Base-by-base conservation (phyloP, 108 stramenopile species). In the Conticribra guillardii region DNA sequence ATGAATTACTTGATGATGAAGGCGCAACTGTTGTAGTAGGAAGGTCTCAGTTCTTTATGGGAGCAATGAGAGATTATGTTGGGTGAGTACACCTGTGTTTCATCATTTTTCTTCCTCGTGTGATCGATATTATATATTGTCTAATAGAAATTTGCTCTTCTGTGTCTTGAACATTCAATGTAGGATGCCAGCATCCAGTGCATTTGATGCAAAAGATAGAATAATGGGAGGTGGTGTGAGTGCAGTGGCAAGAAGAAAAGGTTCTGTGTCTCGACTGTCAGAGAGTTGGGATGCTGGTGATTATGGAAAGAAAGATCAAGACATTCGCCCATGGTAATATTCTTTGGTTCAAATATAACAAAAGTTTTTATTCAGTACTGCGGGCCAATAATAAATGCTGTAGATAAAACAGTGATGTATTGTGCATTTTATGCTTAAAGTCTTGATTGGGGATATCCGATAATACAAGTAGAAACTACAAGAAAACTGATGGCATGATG, bases 11-110 rank as follows among this genome's bases (percentile, higher is more conserved):
- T 18, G 62, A 62, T 5, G 89, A 90, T 66, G 91, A 93, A 51
- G 91, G 91, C 17, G 85, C 84, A 34, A 82, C 84, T 33, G 82
- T 88, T 32, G 79, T 89, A 0, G 76, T 93, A 57, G 91, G 91
- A 16, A 59, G 91, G 37, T 88, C 87, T 1, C 87, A 90, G 44
- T 93, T 93, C 52, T 93, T 84, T 64, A 78, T 89, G 49, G 91
- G 91, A 2, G 89, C 88, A 23, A 86, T 80, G 77, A 77, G 91
- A 50, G 82, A 80, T n/a, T 93, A 87, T 50, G 59, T 81, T 2
- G 91, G 91, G 73, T 74, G 28, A 67, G 73, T 71, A n/a, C n/a
- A n/a, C n/a, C n/a, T n/a, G n/a, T n/a, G n/a, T n/a, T n/a, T n/a
- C n/a, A 17, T 32, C 33, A 33, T 24, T 37, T 60, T n/a, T n/a